These are phyloP conservation scores for Colletotrichum sp. DNA, from an alignment of 2,329 filamentous ascomycete genomes.

Conservation along the genomic window DNA sequence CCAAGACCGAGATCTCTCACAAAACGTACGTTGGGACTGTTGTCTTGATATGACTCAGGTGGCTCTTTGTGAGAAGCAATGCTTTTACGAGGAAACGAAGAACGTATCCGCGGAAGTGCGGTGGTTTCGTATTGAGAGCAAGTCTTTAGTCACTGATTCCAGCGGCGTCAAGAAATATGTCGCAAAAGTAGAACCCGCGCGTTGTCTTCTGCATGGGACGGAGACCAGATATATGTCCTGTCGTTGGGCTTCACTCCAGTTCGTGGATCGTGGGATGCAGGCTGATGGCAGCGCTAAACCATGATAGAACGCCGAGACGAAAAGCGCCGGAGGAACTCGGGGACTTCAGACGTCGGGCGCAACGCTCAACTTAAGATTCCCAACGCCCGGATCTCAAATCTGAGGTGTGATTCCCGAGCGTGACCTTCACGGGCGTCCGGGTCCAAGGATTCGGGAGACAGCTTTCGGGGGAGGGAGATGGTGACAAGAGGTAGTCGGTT, in stretches of 20 bases:
- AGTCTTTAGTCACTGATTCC: background rate
- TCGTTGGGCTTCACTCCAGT: background rate
- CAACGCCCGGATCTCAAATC: background rate
- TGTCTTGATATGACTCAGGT: too few species aligned
- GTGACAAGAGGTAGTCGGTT: background rate
- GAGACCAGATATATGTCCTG: background rate
- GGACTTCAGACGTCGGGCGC: background rate
- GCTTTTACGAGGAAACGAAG: background rate
- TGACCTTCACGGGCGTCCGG: background rate
- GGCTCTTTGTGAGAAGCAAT: background rate
- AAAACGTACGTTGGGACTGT: background rate
- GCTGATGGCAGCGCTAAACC: background rate
- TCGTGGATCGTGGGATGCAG: background rate
- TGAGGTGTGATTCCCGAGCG: background rate
- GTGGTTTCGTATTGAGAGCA: background rate
- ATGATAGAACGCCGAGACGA: background rate
- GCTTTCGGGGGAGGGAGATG: background rate
- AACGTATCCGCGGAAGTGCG: background rate
- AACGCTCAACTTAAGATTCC: background rate
- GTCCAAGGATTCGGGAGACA: background rate
- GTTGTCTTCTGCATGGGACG: background rate
- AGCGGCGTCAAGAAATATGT: background rate
- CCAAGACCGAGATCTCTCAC: background rate
- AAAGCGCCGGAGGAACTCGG: constrained; percentile 1
- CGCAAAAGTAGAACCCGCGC: background rate